Base-by-base conservation (phyloP, 495 filamentous ascomycete species). In the Xylaria bambusicola region DNA sequence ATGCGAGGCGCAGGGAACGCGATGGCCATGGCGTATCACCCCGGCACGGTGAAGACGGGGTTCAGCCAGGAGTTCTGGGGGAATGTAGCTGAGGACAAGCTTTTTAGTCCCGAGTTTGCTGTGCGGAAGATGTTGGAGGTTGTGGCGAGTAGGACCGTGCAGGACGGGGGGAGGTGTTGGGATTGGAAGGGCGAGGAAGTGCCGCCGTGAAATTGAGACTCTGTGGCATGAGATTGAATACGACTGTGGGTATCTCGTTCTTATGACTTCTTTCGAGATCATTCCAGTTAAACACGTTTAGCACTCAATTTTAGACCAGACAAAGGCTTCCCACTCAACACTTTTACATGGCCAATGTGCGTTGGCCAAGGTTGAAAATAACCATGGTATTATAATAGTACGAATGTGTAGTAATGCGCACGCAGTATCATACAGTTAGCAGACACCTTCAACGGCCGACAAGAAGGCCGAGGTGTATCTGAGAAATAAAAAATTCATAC, bases 111-210 rank as follows among this genome's bases (percentile, higher is more conserved):
- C 6, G 82, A 84, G 48, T 84, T 82, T 66, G 82, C 87, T 5
- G 89, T 82, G 2, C 77, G 78, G 67, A 76, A 74, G 56, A 73
- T 94, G 73, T 61, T 86, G 52, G 67, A 82, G 33, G 72, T 76
- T 18, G 78, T 91, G 27, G 65, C 69, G 36, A 61, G 64, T n/a
- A 35, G 86, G 48, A 65, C 63, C 10, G 46, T 80, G 29, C 75
- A 77, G 15, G 79, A 82, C 38, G 80, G 89, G 62, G 89, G 90
- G 3, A 73, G 75, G 62, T 90, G 82, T 67, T 93, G 88, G 88
- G 88, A 92, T 77, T 92, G 86, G 84, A 85, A 85, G 63, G 88
- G 88, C 3, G 75, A 85, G 56, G 88, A 91, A 67, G 76, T 95
- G 15, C 56, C 73, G 41, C 88, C 89, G 21, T 90, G 61, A 71